phyloP scores from a whole-genome alignment of 108 stramenopile species.

The Nitzschia sp. region DNA sequence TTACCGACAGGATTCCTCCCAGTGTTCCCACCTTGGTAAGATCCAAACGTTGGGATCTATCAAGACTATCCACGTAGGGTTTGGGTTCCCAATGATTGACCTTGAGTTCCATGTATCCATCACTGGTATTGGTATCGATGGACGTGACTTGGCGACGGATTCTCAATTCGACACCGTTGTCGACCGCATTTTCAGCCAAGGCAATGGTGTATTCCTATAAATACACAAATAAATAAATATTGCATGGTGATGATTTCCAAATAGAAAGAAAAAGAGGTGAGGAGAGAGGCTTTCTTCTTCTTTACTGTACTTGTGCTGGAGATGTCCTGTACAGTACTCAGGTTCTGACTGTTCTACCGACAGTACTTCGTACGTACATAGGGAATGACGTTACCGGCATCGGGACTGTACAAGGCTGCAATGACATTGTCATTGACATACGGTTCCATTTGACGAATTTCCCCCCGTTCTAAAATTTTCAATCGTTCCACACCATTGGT shows the following conservation, averaged over 20 bases:
- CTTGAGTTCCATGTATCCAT: constrained; percentile 32
- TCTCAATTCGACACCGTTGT: constrained; percentile 84
- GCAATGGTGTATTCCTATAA: constrained; percentile 64
- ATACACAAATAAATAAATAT: background rate
- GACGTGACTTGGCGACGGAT: constrained; percentile 66
- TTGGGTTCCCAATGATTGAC: constrained; percentile 73
- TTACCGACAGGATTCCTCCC: background rate
- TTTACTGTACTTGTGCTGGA: too few relatives aligned
- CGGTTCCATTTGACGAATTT: constrained; percentile 69
- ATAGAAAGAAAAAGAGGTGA: constrained; percentile 2
- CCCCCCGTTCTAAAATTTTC: constrained; percentile 56
- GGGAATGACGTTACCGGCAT: constrained; percentile 85
- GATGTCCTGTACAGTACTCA: background rate
- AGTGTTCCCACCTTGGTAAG: background rate
- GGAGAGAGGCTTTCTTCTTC: too few relatives aligned
- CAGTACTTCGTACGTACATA: constrained; percentile 58
- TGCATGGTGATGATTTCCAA: too few relatives aligned
- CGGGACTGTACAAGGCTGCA: constrained; percentile 75
- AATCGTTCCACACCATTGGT: constrained; percentile 77
- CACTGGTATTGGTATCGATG: constrained; percentile 33
- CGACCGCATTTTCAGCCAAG: constrained; percentile 81
- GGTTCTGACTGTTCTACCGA: background rate
- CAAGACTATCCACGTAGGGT: constrained; percentile 40
- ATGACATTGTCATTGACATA: constrained; percentile 58
- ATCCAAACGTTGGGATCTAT: background rate